Conservation (phyloP, 2,329 filamentous ascomycete genomes). For the Dactylellina haptotyla region DNA sequence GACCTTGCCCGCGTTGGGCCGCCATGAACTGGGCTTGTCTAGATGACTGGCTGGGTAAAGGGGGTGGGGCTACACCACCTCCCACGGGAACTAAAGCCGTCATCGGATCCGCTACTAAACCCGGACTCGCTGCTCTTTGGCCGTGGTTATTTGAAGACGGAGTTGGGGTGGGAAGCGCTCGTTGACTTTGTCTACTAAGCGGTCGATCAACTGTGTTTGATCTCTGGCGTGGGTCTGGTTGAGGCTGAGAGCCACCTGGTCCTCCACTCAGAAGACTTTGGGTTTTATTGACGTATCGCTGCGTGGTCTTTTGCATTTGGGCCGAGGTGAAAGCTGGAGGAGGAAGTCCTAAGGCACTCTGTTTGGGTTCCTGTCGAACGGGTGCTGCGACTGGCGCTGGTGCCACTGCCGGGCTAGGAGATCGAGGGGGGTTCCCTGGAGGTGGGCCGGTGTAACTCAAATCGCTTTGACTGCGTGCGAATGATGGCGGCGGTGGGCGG, state of each 20-base stretch:
- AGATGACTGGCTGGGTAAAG: constrained; percentile 32
- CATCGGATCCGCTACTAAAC: constrained; percentile 38
- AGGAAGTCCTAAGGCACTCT: constrained; percentile 76
- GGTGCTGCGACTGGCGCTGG: constrained; percentile 7
- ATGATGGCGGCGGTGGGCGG: constrained; percentile 5
- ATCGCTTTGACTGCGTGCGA: constrained; percentile 32
- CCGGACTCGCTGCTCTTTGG: constrained; percentile 35
- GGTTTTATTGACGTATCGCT: constrained; percentile 85
- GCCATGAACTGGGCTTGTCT: constrained; percentile 43
- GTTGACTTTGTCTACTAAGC: constrained; percentile 34
- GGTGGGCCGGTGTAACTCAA: constrained; percentile 53
- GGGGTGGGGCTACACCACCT: constrained; percentile 24
- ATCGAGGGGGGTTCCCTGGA: constrained; percentile 62
- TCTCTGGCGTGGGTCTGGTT: constrained; percentile 57
- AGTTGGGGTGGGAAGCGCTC: constrained; percentile 38
- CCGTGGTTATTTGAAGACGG: constrained; percentile 4
- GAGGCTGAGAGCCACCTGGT: constrained; percentile 62
- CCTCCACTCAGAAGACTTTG: constrained; percentile 74
- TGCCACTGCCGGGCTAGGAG: constrained; percentile 30
- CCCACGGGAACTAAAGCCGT: constrained; percentile 38
- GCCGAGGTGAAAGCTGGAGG: constrained; percentile 90
- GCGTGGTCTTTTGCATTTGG: constrained; percentile 94
- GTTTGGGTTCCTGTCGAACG: constrained; percentile 66
- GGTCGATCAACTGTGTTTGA: constrained; percentile 56
- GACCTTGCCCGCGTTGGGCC: constrained; percentile 25